A percentile compares a stretch with the other conserved stretches of the same genome.
Conservation (phyloP, 2,329 filamentous ascomycete genomes). For the Cyphellophora europaea region DNA sequence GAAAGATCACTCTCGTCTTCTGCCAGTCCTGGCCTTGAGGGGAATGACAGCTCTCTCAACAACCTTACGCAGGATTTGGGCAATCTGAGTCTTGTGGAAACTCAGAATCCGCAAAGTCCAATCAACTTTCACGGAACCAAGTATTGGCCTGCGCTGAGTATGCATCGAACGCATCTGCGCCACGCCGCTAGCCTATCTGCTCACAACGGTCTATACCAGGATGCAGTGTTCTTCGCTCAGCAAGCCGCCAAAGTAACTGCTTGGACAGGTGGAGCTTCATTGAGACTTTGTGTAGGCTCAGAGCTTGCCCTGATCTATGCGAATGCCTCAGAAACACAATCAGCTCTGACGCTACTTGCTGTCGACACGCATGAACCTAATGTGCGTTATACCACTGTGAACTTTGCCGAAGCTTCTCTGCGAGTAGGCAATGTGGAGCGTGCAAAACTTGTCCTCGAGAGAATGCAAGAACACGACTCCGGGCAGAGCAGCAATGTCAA, state of each 20-base stretch:
- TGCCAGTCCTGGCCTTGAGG: slow-evolving; percentile 4
- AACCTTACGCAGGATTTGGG: slow-evolving; percentile 28
- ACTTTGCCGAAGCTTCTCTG: background rate
- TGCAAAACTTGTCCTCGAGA: background rate
- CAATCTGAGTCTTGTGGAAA: slow-evolving; percentile 25
- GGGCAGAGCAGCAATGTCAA: background rate
- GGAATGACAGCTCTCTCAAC: slow-evolving; percentile 23
- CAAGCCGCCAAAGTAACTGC: slow-evolving; percentile 70
- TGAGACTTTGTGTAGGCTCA: slow-evolving; percentile 3
- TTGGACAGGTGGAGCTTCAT: slow-evolving; percentile 2
- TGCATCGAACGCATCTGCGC: slow-evolving; percentile 61
- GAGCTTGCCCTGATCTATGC: slow-evolving; percentile 11
- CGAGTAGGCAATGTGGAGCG: no score
- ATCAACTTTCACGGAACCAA: slow-evolving; percentile 33
- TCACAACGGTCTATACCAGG: slow-evolving; percentile 76
- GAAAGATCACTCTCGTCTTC: slow-evolving; percentile 23
- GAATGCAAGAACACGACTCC: background rate
- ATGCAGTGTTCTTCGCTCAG: slow-evolving; percentile 80
- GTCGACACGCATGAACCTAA: no score
- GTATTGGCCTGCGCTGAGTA: slow-evolving; percentile 71
- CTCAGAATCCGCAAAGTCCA: background rate
- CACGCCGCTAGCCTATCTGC: slow-evolving; percentile 71
- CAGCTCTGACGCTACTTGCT: background rate
- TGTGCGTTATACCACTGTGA: no score
- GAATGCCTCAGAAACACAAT: slow-evolving; percentile 4